Conservation (phyloP, 106 monocot species). For the Alisma plantagoaquatica region DNA sequence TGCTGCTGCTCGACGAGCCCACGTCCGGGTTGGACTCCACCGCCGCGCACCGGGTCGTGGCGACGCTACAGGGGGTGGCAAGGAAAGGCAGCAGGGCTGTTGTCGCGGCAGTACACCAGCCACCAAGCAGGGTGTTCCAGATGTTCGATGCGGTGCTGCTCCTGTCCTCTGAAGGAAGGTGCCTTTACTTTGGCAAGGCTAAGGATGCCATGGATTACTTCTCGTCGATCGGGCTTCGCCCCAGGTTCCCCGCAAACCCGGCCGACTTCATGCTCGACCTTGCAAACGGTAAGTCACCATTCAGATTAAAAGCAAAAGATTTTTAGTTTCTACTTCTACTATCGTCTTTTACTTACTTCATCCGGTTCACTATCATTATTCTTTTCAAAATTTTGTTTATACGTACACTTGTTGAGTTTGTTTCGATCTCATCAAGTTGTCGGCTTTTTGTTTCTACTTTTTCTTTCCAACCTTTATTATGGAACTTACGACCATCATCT, state of each 20-base stretch:
- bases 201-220: conserved; percentile 83
- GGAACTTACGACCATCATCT: too few relatives aligned
- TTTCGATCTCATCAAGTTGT: background rate
- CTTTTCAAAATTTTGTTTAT: background rate
- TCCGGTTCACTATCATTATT: background rate
- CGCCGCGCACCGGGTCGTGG: conserved; percentile 54
- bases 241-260: conserved; percentile 66
- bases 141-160: conserved; percentile 76
- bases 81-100: conserved; percentile 54
- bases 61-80: conserved; percentile 37
- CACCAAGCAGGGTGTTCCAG: conserved; percentile 64
- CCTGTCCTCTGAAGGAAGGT: conserved; percentile 62
- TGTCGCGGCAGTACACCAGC: conserved; percentile 78
- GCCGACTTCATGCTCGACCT: conserved; percentile 98
- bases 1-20: conserved; percentile 85
- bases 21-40: conserved; percentile 88
- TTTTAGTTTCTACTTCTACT: too few relatives aligned
- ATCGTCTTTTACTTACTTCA: too few relatives aligned
- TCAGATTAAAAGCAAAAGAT: background rate
- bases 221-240: conserved; percentile 40
- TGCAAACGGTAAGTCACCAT: conserved; percentile 57
- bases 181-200: conserved; percentile 55
- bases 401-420: background rate
- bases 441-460: background rate
- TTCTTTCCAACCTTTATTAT: too few relatives aligned